These are phyloP conservation scores for Entomortierella chlamydospora DNA, from an alignment of 192 early-diverging fungal genomes.

Conservation along the genomic window DNA sequence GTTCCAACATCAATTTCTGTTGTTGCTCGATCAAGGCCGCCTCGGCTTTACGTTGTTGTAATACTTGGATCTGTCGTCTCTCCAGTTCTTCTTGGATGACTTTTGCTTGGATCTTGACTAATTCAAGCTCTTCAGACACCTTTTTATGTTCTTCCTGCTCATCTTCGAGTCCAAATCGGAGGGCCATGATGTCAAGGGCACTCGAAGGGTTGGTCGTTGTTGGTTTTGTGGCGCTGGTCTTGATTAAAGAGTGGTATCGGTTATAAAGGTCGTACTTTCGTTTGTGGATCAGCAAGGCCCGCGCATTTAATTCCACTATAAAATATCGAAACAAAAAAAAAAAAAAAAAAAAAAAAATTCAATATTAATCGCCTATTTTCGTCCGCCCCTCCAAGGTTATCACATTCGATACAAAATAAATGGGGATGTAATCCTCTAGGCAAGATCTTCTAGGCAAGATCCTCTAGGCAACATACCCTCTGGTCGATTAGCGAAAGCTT, in stretches of 20 bases:
- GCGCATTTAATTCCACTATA: slow-evolving; percentile 21
- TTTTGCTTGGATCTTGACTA: slow-evolving; percentile 7
- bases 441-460: not conserved
- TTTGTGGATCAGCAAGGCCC: slow-evolving; percentile 16
- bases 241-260: slow-evolving; percentile 15
- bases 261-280: slow-evolving; percentile 12
- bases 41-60: slow-evolving; percentile 36
- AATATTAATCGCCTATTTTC: too few relatives aligned
- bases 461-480: slow-evolving; percentile 12
- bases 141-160: slow-evolving; percentile 20
- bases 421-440: too few relatives aligned
- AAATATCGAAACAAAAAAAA: not conserved
- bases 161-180: slow-evolving; percentile 21
- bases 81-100: slow-evolving; percentile 31
- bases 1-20: slow-evolving; percentile 39
- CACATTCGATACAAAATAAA: not conserved
- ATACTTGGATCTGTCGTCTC: not conserved
- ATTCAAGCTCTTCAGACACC: slow-evolving; percentile 8
- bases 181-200: slow-evolving; percentile 24
- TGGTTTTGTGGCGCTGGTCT: slow-evolving; percentile 13
- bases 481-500: slow-evolving; percentile 19
- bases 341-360: not conserved
- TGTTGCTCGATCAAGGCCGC: slow-evolving; percentile 42
- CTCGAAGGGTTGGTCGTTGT: slow-evolving; percentile 18
- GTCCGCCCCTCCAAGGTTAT: too few relatives aligned